Evolutionary conservation across 2,329 filamentous ascomycete genomes (phyloP).

Genomic region (Arachnopeziza araneosa): DNA sequence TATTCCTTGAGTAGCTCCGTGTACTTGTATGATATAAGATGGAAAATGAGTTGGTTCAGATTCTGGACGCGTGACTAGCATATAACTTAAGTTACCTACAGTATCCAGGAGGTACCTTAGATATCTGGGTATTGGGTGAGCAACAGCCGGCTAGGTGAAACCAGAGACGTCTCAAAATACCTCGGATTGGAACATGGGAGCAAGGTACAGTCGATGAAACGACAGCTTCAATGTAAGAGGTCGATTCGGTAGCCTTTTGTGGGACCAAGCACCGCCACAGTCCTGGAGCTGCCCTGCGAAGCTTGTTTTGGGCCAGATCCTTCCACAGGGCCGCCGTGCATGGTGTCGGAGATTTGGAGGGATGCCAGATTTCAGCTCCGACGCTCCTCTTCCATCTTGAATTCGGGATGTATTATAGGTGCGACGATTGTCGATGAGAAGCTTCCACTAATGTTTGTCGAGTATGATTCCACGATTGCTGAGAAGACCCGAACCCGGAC

Average conservation of each 20-base stretch:
- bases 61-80: not conserved
- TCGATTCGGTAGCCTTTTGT: not conserved
- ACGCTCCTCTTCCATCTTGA: too few species aligned
- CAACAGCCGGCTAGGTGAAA: not conserved
- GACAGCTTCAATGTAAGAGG: not conserved
- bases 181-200: not conserved
- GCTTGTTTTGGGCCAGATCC: not conserved
- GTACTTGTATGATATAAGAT: not conserved
- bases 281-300: not conserved
- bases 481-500: too few species aligned
- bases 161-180: not conserved
- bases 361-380: too few species aligned
- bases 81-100: too few species aligned
- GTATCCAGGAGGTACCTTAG: too few species aligned
- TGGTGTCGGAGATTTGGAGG: too few species aligned
- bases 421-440: too few species aligned
- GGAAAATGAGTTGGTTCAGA: not conserved
- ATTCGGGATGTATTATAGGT: too few species aligned
- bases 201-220: not conserved
- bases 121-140: too few species aligned
- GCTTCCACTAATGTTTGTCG: too few species aligned
- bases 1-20: conserved; percentile 40
- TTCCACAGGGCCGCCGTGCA: too few species aligned
- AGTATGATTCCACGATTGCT: too few species aligned
- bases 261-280: not conserved